Base-by-base conservation (phyloP, 257 asterid genomes). In the Misopates orontium region DNA sequence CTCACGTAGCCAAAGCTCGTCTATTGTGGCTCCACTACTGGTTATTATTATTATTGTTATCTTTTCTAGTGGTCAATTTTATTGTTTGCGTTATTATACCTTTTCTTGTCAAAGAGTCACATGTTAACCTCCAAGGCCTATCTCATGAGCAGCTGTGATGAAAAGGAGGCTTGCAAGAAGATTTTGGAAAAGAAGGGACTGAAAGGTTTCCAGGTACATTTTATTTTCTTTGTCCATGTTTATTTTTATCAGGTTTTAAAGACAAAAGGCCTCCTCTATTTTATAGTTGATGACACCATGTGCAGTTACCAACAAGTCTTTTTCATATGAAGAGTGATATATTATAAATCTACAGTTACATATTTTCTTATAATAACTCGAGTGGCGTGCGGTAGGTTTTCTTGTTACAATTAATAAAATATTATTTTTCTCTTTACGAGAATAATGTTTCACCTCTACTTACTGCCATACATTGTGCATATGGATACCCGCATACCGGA, bases 121-220 rank as follows among this genome's bases (percentile, higher is more conserved):
- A 53, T 71, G 55, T 48, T 82, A 53, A 72, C 51, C 56, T 56
- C 39, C 45, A 70, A 45, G 52, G 56, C 71, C 67, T 59, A 77
- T 77, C 71, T 73, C 69, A 62, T 58, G 61, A 60, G 72, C 91
- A 94, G 99, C 83, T 84, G 70, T 59, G 97, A 94, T 3, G 99
- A 94, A 77, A 94, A 94, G 79, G 42, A 39, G 47, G 96, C 90
- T 25, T 88, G 96, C 88, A 61, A 73, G 78, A 90, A 63, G 84
- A 94, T 94, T 72, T 56, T 94, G 80, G 99, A 94, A 72, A 94
- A 82, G 86, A 87, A 84, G 85, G 89, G 95, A 77, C 73, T 94
- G 22, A 68, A 74, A 56, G 99, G 99, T 69, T 90, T 76, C 81
- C 99, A 94, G 99, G 99, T 93, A 83, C 39, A 40, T 59, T 58